These are phyloP conservation scores for Monascus ruber DNA, from an alignment of 2,329 filamentous ascomycete species.

Conservation along the genomic window DNA sequence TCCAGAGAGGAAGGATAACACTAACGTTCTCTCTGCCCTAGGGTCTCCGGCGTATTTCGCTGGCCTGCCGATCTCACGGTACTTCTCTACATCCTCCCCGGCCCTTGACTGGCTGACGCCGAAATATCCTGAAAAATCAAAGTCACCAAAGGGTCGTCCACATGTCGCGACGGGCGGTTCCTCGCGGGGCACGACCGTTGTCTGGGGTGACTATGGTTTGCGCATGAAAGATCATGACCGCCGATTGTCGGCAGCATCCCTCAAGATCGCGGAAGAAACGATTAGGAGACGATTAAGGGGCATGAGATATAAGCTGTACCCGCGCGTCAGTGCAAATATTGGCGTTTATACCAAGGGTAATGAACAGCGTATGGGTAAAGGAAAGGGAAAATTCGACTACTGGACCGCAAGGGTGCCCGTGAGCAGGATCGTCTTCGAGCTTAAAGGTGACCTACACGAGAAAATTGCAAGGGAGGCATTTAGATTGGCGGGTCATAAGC, in stretches of 20 bases:
- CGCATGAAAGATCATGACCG: constrained; percentile 91
- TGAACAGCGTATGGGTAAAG: constrained; percentile 97
- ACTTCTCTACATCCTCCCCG: constrained; percentile 60
- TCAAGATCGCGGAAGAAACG: constrained; percentile 86
- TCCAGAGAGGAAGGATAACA: constrained; percentile 3
- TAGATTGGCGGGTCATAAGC: constrained; percentile 82
- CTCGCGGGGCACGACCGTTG: constrained; percentile 81
- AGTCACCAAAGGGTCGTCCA: constrained; percentile 77
- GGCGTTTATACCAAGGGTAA: constrained; percentile 94
- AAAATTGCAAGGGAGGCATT: constrained; percentile 90
- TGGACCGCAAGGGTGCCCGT: constrained; percentile 87
- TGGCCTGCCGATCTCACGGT: constrained; percentile 38
- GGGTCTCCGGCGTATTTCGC: constrained; percentile 17
- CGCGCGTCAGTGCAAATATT: constrained; percentile 80
- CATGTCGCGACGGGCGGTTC: constrained; percentile 85
- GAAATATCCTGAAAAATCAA: constrained; percentile 66
- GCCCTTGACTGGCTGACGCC: constrained; percentile 70
- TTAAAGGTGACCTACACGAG: constrained; percentile 87
- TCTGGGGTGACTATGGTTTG: constrained; percentile 92
- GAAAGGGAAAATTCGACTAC: constrained; percentile 93
- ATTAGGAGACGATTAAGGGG: constrained; percentile 82
- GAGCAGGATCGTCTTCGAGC: constrained; percentile 82
- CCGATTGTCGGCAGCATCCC: constrained; percentile 71
- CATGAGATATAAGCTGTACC: constrained; percentile 86
- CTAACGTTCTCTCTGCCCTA: constrained; percentile 6